These are phyloP conservation scores for Tricholoma sp. DNA, from an alignment of 768 basidiomycete genomes.

Conservation along the genomic window DNA sequence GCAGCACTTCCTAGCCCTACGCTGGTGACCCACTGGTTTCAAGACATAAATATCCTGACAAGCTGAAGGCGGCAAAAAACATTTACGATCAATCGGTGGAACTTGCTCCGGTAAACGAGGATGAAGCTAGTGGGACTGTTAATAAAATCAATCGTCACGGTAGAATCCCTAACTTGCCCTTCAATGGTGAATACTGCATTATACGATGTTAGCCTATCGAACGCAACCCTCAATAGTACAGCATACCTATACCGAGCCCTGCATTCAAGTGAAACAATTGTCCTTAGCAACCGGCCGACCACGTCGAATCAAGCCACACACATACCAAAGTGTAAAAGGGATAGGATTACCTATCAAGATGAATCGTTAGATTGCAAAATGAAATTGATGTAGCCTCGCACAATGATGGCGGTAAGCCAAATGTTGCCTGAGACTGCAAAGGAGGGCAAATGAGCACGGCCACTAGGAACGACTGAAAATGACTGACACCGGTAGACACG, in stretches of 20 bases:
- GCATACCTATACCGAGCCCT: slow-evolving; percentile 39
- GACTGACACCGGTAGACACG: slow-evolving; percentile 44
- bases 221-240: background rate
- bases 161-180: slow-evolving; percentile 24
- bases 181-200: slow-evolving; percentile 41
- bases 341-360: slow-evolving; percentile 28
- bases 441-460: background rate
- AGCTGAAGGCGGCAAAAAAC: background rate
- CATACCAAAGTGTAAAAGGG: slow-evolving; percentile 40
- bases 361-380: background rate
- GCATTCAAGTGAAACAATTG: background rate
- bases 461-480: background rate
- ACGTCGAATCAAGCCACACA: background rate
- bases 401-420: slow-evolving; percentile 37
- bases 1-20: slow-evolving; percentile 42
- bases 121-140: slow-evolving; percentile 23
- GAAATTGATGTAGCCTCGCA: slow-evolving; percentile 17
- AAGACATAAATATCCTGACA: slow-evolving; percentile 25
- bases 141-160: background rate
- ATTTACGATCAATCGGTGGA: slow-evolving; percentile 31
- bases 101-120: slow-evolving; percentile 28
- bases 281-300: background rate
- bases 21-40: slow-evolving; percentile 43
- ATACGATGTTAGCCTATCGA: slow-evolving; percentile 1
- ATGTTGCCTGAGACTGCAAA: slow-evolving; percentile 39